These are phyloP conservation scores for Neoascochyta sp. DNA, from an alignment of 2,329 filamentous ascomycete genomes.

Conservation along the genomic window DNA sequence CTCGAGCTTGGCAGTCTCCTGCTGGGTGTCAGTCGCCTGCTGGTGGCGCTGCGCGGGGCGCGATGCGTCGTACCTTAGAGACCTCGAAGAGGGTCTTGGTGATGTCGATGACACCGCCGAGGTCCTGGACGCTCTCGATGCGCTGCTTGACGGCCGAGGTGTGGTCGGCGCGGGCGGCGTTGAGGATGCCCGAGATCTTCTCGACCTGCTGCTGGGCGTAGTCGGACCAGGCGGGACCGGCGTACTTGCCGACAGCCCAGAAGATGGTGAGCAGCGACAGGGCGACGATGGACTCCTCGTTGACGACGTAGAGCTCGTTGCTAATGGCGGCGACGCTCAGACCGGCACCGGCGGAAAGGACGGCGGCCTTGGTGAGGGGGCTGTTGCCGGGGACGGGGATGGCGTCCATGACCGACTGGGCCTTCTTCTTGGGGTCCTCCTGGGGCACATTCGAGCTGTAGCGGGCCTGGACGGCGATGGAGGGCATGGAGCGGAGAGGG, in stretches of 20 bases:
- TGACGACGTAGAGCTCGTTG: slow-evolving; percentile 99
- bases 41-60: slow-evolving; percentile 9
- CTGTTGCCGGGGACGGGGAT: slow-evolving; percentile 91
- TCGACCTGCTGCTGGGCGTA: slow-evolving; percentile 87
- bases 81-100: slow-evolving; percentile 97
- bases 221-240: slow-evolving; percentile 84
- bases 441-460: slow-evolving; percentile 72
- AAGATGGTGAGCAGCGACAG: slow-evolving; percentile 92
- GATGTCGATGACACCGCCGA: slow-evolving; percentile 89
- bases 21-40: slow-evolving; percentile 21
- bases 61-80: slow-evolving; percentile 72
- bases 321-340: slow-evolving; percentile 91
- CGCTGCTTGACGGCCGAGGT: slow-evolving; percentile 91
- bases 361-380: slow-evolving; percentile 91
- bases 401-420: slow-evolving; percentile 88
- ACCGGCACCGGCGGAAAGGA: slow-evolving; percentile 88
- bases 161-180: slow-evolving; percentile 90
- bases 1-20: slow-evolving; percentile 98
- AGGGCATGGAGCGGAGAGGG: slow-evolving; percentile 69
- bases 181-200: slow-evolving; percentile 93
- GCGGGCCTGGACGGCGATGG: slow-evolving; percentile 68
- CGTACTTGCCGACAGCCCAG: slow-evolving; percentile 87
- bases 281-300: slow-evolving; percentile 95
- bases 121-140: slow-evolving; percentile 91
- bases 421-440: slow-evolving; percentile 94